These are phyloP conservation scores for Blumeria hordei DNA, from an alignment of 2,329 filamentous ascomycete species.

Conservation along the genomic window DNA sequence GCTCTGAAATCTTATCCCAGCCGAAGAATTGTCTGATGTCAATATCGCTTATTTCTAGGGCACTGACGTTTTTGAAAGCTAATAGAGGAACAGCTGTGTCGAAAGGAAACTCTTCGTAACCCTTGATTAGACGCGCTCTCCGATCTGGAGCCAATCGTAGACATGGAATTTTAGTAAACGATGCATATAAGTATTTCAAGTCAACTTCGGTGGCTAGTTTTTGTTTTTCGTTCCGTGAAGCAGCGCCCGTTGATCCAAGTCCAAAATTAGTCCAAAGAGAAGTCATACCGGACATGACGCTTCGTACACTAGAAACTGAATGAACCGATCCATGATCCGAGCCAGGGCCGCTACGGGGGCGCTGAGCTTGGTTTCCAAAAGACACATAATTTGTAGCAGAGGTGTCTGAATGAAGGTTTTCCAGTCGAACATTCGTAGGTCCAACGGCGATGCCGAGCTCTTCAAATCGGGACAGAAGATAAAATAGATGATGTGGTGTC, in stretches of 20 bases:
- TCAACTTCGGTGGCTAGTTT: slow-evolving; percentile 69
- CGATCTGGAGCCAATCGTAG: slow-evolving; percentile 79
- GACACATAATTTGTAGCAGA: slow-evolving; percentile 86
- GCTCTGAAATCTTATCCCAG: slow-evolving; percentile 84
- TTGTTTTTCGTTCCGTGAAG: slow-evolving; percentile 68
- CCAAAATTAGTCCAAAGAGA: slow-evolving; percentile 77
- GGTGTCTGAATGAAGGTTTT: slow-evolving; percentile 76
- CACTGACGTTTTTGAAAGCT: slow-evolving; percentile 89
- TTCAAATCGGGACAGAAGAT: slow-evolving; percentile 83
- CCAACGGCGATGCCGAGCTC: slow-evolving; percentile 77
- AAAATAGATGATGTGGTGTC: slow-evolving; percentile 91
- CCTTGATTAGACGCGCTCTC: slow-evolving; percentile 67
- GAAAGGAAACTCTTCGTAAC: slow-evolving; percentile 94
- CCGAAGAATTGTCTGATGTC: slow-evolving; percentile 95
- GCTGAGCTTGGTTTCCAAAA: slow-evolving; percentile 65
- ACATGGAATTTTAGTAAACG: slow-evolving; percentile 94
- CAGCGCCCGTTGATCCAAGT: slow-evolving; percentile 53
- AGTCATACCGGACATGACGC: slow-evolving; percentile 93
- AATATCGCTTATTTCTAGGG: slow-evolving; percentile 80
- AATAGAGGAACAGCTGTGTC: slow-evolving; percentile 93
- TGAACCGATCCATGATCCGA: slow-evolving; percentile 80
- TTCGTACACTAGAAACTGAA: slow-evolving; percentile 88
- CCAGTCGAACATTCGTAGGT: slow-evolving; percentile 84
- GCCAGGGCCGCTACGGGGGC: slow-evolving; percentile 50
- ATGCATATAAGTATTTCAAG: slow-evolving; percentile 87